Evolutionary conservation across 2,329 filamentous ascomycete genomes (phyloP), one percentile per base, ranked within the genome.

Genomic region (Pyrenophora graminea): DNA sequence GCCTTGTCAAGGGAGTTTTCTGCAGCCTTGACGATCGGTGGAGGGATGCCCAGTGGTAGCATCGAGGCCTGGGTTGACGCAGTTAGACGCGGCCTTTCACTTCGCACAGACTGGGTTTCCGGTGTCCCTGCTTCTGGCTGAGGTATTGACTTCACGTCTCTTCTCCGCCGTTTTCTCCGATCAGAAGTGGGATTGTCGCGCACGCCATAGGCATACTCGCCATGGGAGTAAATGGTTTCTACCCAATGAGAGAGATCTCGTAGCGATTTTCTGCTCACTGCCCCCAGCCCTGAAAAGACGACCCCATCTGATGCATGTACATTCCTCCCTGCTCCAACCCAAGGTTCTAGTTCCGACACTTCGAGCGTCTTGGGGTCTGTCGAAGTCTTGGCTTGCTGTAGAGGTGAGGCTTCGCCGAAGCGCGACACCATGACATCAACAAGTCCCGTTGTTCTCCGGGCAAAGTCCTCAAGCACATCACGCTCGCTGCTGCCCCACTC

Each of bases 401-500:
- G 52, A 7, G 67, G 52, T 6, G 77, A 71, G 5, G 78, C 69
- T 54, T 87, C 82, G 10, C 91, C 93, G 71, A 95, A 97, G 61
- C 89, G 87, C 37, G 90, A 91, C 3, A 97, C 91, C 36, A 97
- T 79, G 41, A 97, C 73, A 73, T 99, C 94, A 5, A 96, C 83
- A 33, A 99, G 79, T 1, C 94, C 94, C 44, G 94, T 87, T 19
- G 90, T 89, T 48, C 89, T 81, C 8, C 81, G 82, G 1, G 91
- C 85, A 55, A 96, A 85, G n/a, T 91, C 91, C 72, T 97, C 93
- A 1, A 99, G 78, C 0, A 97, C 93, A 63, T 95, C 93, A 63
- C 93, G 82, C 76, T 97, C 93, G 27, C 91, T 91, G 69, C 93
- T 97, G 4, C 93, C 93, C 71, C 91, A 88, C 48, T 97, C 90